Conservation (phyloP, 2,329 filamentous ascomycete genomes). For the Fusarium sambucinum region DNA sequence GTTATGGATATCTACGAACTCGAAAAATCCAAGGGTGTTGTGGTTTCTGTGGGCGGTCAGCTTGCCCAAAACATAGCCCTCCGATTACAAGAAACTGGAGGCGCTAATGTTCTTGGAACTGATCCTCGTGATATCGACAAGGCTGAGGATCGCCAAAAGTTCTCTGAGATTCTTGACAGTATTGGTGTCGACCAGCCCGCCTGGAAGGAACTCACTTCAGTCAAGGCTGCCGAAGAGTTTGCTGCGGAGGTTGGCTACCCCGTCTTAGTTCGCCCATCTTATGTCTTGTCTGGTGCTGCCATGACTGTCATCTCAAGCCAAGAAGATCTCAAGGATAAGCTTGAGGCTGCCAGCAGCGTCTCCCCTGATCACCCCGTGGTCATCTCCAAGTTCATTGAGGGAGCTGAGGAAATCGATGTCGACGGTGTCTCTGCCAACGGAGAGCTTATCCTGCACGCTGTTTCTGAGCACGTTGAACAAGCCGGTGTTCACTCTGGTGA, state of each 20-base stretch:
- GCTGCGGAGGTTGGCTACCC: conserved; percentile 89
- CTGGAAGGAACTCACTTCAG: conserved; percentile 96
- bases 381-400: conserved; percentile 98
- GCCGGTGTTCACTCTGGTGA: conserved; percentile 98
- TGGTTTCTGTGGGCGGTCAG: conserved; percentile 96
- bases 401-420: conserved; percentile 95
- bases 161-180: conserved; percentile 95
- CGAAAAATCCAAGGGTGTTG: conserved; percentile 84
- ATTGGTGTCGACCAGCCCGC: conserved; percentile 97
- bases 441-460: conserved; percentile 88
- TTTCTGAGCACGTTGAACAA: conserved; percentile 96
- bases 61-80: conserved; percentile 98
- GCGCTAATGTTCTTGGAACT: conserved; percentile 91
- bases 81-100: conserved; percentile 89
- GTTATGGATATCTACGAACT: conserved; percentile 99
- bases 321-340: conserved; percentile 93
- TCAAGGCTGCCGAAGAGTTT: conserved; percentile 87
- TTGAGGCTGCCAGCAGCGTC: conserved; percentile 88
- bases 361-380: conserved; percentile 98
- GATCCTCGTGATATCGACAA: conserved; percentile 96
- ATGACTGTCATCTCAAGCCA: conserved; percentile 96
- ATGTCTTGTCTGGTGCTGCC: conserved; percentile 96
- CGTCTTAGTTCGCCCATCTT: conserved; percentile 92
- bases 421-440: conserved; percentile 91
- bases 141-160: conserved; percentile 98